Conservation (phyloP, 1,284 basidiomycete species). For the Ustilago bromivora region DNA sequence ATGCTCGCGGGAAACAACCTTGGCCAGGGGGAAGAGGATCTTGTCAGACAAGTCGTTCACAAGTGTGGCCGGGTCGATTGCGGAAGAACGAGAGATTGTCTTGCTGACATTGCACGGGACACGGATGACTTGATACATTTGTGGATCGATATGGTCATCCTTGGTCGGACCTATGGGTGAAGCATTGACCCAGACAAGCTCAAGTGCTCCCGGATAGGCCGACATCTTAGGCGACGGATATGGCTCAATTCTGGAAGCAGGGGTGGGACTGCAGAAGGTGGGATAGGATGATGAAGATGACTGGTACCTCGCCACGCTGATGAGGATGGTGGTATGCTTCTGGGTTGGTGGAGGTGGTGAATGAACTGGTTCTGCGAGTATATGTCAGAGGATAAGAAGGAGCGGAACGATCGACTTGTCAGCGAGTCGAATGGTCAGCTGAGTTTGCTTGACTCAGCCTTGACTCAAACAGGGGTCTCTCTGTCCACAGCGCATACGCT, state of each 20-base stretch:
- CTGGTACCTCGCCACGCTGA: not conserved
- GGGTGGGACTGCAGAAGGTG: not conserved
- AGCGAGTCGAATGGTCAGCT: not conserved
- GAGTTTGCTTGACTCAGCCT: constrained; percentile 12
- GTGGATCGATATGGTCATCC: not conserved
- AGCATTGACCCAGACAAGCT: constrained; percentile 41
- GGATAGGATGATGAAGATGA: not conserved
- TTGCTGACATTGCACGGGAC: constrained; percentile 13
- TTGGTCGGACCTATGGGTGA: constrained; percentile 23
- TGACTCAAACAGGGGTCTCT: constrained; percentile 9
- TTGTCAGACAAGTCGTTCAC: constrained; percentile 36
- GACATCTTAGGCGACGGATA: not conserved
- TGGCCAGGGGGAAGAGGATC: constrained; percentile 27
- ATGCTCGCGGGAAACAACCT: constrained; percentile 46
- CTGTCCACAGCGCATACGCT: not conserved
- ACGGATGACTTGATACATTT: constrained; percentile 8
- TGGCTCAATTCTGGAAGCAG: not conserved
- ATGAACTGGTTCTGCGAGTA: not conserved
- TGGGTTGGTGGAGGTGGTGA: not conserved
- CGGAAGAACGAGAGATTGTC: constrained; percentile 21
- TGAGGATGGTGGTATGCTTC: not conserved
- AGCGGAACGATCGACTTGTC: not conserved
- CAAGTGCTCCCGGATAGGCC: not conserved
- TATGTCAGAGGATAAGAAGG: not conserved
- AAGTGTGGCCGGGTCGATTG: not conserved